A percentile compares a stretch with the other conserved stretches of the same genome.
Evolutionary conservation across 768 basidiomycete genomes (phyloP).

Genomic region (Gloeopeniophorella convolvens): DNA sequence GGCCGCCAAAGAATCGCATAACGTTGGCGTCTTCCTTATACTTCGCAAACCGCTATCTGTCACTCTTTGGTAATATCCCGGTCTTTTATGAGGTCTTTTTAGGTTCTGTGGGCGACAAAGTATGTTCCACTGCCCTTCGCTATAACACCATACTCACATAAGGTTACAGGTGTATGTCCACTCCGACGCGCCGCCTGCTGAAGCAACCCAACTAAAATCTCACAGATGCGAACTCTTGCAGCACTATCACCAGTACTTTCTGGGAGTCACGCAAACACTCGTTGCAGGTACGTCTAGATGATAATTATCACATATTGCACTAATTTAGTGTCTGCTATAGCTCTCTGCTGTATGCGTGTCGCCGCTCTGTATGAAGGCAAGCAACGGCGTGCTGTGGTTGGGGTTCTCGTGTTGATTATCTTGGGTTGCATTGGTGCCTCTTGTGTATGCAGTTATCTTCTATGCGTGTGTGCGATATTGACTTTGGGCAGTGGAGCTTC

Average conservation of each 20-base stretch:
- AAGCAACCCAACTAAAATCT: background rate
- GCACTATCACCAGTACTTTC: background rate
- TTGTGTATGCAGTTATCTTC: no score
- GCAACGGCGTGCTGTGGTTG: background rate
- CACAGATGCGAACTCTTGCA: background rate
- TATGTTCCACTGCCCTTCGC: no score
- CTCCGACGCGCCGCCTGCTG: no score
- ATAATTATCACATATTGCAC: background rate
- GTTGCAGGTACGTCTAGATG: background rate
- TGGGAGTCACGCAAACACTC: background rate
- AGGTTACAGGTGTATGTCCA: no score
- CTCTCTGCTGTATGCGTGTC: background rate
- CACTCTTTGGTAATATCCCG: background rate
- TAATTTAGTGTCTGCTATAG: background rate
- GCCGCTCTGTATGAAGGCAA: background rate
- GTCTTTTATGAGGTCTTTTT: background rate
- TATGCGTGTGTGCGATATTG: no score
- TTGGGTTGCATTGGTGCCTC: background rate
- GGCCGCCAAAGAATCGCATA: background rate
- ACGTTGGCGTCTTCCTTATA: background rate
- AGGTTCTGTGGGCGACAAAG: background rate
- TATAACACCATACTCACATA: no score
- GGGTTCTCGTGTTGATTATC: background rate
- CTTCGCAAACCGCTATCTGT: background rate
- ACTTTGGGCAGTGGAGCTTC: background rate